Evolutionary conservation across 805 yeast genomes (phyloP), one percentile per base, ranked within the genome.

Genomic region (Starmerella tilneyi): DNA sequence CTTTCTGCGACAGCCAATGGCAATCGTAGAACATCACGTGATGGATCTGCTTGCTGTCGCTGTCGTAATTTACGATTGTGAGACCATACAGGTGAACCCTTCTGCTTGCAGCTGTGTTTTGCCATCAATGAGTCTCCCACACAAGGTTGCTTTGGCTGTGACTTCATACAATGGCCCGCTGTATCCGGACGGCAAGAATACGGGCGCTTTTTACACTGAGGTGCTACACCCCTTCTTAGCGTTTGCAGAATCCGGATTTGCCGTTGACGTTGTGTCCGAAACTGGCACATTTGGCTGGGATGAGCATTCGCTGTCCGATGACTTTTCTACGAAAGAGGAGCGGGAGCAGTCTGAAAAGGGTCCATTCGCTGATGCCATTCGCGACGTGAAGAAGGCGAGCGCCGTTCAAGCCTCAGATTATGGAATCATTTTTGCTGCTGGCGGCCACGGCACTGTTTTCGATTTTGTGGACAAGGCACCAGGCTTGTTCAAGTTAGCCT

Each of bases 381-480:
- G 60, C 24, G 54, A 60, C 13, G 57, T 72, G 54, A 72, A 72
- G 62, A 69, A 67, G 49, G 71, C 79, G 7, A 52, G 68, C 13
- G 78, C 73, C 22, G 60, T 76, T 39, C 59, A 72, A 43, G 59
- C 78, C 11, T 57, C 59, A 13, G 75, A 75, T 30, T 79, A 68
- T 59, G 68, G 67, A 36, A 67, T 76, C 48, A 70, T 78, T 58
- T 77, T 65, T 53, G 81, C 79, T 32, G 71, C 81, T 40, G 84
- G 76, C 41, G 84, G 85, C 30, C 84, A 79, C 56, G 84, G 75
- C 24, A 65, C 79, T 23, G 51, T 71, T 32, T 74, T 69, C 51
- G 84, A 78, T 59, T 76, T 67, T 61, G 79, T 79, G 36, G 55
- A 47, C 27, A 63, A 58, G 3, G 79, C 80, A 13, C 60, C 57